Base-by-base conservation (phyloP, 1,284 basidiomycete species). In the Schizophyllum amplum region DNA sequence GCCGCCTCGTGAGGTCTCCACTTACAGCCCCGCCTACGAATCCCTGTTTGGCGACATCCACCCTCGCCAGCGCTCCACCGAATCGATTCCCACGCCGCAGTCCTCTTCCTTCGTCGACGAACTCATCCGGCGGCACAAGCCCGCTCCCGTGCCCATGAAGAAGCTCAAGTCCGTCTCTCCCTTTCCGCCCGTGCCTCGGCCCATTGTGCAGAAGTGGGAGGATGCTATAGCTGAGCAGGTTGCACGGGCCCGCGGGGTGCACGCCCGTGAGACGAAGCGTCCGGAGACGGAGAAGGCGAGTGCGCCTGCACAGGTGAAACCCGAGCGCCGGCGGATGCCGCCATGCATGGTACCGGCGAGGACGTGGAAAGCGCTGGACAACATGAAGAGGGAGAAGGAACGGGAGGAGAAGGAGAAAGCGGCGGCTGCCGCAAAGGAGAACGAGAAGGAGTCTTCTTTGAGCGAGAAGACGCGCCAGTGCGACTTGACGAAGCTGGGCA, bases 401-500 rank as follows among this genome's bases (percentile, higher is more conserved):
- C n/a, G n/a, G n/a, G n/a, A n/a, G n/a, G n/a, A n/a, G n/a, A n/a
- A n/a, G n/a, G n/a, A n/a, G n/a, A n/a, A n/a, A n/a, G n/a, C n/a
- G n/a, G n/a, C n/a, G 33, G 17, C 33, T 17, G 11, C 33, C 11
- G 33, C 33, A 42, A 42, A 9, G 7, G 17, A 42, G 33, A 33
- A 6, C 6, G 17, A 9, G 33, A 42, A 42, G 33, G n/a, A n/a
- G n/a, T n/a, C n/a, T n/a, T n/a, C n/a, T n/a, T 4, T 17, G 7
- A 42, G 4, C 33, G 33, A 42, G 7, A 33, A 47, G 52, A 4
- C 15, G 5, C 53, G 56, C 47, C 33, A 48, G 26, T 57, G 52
- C 56, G 46, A 57, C 52, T 46, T 48, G 50, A 53, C 52, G 56
- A 57, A 57, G 52, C 46, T 57, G 56, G 56, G 56, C 7, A 42